A percentile compares a stretch with the other conserved stretches of the same genome.
These are phyloP conservation scores for Miamiensis avidus DNA, from an alignment of 169 alveolate genomes.

Conservation along the genomic window DNA sequence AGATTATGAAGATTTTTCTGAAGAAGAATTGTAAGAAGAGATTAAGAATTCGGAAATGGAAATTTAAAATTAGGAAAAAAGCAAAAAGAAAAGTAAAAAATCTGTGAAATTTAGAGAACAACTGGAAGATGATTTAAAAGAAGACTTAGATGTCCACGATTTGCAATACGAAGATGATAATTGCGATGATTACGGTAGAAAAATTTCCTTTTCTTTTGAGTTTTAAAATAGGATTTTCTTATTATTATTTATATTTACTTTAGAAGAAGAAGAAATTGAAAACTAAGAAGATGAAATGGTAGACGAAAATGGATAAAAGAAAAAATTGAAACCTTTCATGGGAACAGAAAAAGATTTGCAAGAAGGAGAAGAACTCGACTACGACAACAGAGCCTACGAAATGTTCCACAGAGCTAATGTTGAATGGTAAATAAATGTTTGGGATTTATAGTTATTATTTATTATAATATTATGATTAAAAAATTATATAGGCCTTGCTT, in stretches of 20 bases:
- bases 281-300: not conserved
- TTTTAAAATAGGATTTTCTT: no score
- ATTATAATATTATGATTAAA: no score
- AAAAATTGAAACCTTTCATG: conserved; percentile 2
- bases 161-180: not conserved
- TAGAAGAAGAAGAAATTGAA: not conserved
- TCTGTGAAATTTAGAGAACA: not conserved
- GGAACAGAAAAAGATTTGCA: conserved; percentile 20
- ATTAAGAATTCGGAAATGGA: no score
- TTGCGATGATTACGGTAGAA: not conserved
- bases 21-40: no score
- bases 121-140: not conserved
- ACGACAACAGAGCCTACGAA: conserved; percentile 81
- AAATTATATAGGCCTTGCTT: no score
- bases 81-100: no score
- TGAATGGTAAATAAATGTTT: conserved; percentile 63
- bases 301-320: no score
- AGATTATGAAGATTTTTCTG: no score
- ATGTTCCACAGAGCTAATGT: conserved; percentile 85
- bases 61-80: no score
- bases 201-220: no score
- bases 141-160: not conserved
- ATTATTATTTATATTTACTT: no score
- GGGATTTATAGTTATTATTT: no score
- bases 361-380: conserved; percentile 65